These are phyloP conservation scores for Uronychia setigera DNA, from an alignment of 73 alveolate species.

Conservation along the genomic window DNA sequence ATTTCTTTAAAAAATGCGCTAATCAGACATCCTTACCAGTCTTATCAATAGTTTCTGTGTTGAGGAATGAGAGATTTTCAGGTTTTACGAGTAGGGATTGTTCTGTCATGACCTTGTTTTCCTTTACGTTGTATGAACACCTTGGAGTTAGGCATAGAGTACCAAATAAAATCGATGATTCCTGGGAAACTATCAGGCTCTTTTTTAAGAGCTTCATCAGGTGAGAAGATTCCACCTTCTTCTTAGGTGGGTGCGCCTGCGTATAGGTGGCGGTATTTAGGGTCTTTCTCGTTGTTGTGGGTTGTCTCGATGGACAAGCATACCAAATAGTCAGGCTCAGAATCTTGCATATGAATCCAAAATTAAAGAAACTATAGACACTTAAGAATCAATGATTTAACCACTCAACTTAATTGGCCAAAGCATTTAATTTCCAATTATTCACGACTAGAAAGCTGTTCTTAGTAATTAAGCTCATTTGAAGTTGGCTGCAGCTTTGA, in stretches of 20 bases:
- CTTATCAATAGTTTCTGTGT: conserved; percentile 3
- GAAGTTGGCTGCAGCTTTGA: neutral
- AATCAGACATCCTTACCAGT: conserved; percentile 5
- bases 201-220: neutral
- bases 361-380: no score
- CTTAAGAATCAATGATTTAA: no score
- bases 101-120: conserved; percentile 19
- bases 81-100: conserved; percentile 16
- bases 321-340: conserved; percentile 2
- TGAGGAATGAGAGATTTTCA: neutral
- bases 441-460: neutral
- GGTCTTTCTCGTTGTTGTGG: neutral
- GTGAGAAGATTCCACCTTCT: neutral
- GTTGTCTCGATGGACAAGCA: conserved; percentile 22
- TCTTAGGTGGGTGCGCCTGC: neutral
- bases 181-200: conserved; percentile 9
- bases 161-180: conserved; percentile 21
- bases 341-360: no score
- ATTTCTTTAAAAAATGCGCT: neutral
- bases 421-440: no score
- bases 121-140: conserved; percentile 5
- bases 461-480: neutral
- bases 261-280: neutral
- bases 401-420: no score
- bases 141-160: neutral